A percentile compares a stretch with the other conserved stretches of the same genome.
phyloP scores from a whole-genome alignment of 148 eudicot species.

The Vaccinium darrowii region DNA sequence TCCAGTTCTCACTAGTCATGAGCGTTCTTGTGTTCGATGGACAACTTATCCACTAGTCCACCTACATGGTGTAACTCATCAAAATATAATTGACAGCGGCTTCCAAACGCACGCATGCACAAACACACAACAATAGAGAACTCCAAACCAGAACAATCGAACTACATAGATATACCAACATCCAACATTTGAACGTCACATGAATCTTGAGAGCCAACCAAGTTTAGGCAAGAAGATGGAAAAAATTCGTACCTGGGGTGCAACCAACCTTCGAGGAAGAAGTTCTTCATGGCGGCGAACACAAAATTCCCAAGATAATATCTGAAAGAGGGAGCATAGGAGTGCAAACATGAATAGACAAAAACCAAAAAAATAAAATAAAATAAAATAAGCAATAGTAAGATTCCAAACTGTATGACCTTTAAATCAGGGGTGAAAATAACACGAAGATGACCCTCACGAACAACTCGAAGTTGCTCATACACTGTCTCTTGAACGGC shows the following conservation, averaged over 20 bases:
- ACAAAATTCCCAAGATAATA: slow-evolving; percentile 94
- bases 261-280: slow-evolving; percentile 81
- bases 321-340: slow-evolving; percentile 57
- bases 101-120: background rate
- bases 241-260: slow-evolving; percentile 78
- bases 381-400: slow-evolving; percentile 8
- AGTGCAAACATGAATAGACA: background rate
- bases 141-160: background rate
- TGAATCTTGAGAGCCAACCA: background rate
- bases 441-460: slow-evolving; percentile 90
- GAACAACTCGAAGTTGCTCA: slow-evolving; percentile 89
- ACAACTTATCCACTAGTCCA: background rate
- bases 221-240: slow-evolving; percentile 1
- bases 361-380: background rate
- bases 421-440: slow-evolving; percentile 81
- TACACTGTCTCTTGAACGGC: slow-evolving; percentile 93
- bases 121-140: background rate
- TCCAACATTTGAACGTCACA: background rate
- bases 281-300: slow-evolving; percentile 92
- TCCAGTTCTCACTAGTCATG: background rate
- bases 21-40: background rate
- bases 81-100: background rate
- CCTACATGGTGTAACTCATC: background rate
- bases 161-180: background rate
- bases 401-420: slow-evolving; percentile 32